These are phyloP conservation scores for Rubia tinctorum DNA, from an alignment of 305 asterid genomes.

Conservation along the genomic window DNA sequence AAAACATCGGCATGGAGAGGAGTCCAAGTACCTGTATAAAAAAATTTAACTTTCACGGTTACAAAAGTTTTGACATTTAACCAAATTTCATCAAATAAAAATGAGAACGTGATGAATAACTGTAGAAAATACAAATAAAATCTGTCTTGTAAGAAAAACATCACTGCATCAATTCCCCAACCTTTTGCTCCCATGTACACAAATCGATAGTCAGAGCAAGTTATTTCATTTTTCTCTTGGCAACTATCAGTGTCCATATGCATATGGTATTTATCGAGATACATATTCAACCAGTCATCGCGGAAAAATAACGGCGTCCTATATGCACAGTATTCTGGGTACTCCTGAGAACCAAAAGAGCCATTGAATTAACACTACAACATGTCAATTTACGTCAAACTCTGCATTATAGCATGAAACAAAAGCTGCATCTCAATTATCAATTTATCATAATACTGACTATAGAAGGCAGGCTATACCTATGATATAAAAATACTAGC, in stretches of 20 bases:
- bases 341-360: conserved; percentile 43
- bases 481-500: no score
- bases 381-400: no score
- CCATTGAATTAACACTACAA: neutral
- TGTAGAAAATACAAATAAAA: neutral
- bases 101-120: no score
- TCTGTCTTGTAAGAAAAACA: conserved; percentile 25
- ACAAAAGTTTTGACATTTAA: no score
- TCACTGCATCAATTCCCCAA: conserved; percentile 30
- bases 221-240: conserved; percentile 53
- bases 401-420: neutral
- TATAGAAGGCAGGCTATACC: no score
- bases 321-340: conserved; percentile 81
- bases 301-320: conserved; percentile 59
- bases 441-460: no score
- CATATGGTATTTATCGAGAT: conserved; percentile 82
- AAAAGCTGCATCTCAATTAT: neutral
- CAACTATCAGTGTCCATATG: conserved; percentile 52
- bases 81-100: no score
- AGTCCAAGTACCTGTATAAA: no score
- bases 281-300: conserved; percentile 94
- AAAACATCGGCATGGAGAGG: conserved; percentile 67
- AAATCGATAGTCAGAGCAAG: conserved; percentile 95
- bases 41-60: no score
- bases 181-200: conserved; percentile 98